A percentile compares a stretch with the other conserved stretches of the same genome.
Conservation (phyloP, 2,329 filamentous ascomycete genomes). For the Aspergillus sp. region DNA sequence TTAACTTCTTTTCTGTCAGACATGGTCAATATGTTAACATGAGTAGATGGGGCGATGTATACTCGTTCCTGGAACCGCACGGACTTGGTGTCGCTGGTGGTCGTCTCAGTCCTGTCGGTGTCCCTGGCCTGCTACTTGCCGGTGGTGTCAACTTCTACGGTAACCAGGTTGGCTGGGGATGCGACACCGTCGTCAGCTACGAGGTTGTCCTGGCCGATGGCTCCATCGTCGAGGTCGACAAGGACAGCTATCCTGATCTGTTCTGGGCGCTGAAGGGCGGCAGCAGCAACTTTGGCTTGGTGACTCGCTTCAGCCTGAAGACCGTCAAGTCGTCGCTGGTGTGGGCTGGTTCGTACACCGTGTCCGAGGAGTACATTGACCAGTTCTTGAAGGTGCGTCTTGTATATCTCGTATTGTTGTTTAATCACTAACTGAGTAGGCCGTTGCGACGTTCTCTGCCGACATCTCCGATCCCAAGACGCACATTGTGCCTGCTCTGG, state of each 20-base stretch:
- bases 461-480: slow-evolving; percentile 32
- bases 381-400: slow-evolving; percentile 24
- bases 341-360: slow-evolving; percentile 34
- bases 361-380: slow-evolving; percentile 26
- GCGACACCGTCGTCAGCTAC: slow-evolving; percentile 31
- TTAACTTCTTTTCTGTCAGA: neutral
- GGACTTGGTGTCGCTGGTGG: slow-evolving; percentile 26
- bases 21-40: neutral
- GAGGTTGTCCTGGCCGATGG: slow-evolving; percentile 42
- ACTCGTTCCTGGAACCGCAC: slow-evolving; percentile 24
- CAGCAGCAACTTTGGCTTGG: slow-evolving; percentile 45
- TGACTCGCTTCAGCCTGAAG: slow-evolving; percentile 42
- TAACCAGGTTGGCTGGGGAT: slow-evolving; percentile 29
- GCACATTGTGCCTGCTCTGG: slow-evolving; percentile 31
- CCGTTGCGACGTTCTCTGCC: slow-evolving; percentile 26
- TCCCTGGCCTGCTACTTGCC: slow-evolving; percentile 29
- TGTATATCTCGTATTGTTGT: too few relatives aligned
- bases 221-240: slow-evolving; percentile 37
- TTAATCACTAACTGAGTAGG: slow-evolving; percentile 19
- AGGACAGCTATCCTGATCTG: slow-evolving; percentile 31
- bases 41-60: slow-evolving; percentile 36
- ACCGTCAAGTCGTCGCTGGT: slow-evolving; percentile 30
- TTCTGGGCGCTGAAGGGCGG: slow-evolving; percentile 45
- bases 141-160: slow-evolving; percentile 32
- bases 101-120: slow-evolving; percentile 30